phyloP scores from a whole-genome alignment of 306 rosid genomes.

The Cyclanthera cordifolia region DNA sequence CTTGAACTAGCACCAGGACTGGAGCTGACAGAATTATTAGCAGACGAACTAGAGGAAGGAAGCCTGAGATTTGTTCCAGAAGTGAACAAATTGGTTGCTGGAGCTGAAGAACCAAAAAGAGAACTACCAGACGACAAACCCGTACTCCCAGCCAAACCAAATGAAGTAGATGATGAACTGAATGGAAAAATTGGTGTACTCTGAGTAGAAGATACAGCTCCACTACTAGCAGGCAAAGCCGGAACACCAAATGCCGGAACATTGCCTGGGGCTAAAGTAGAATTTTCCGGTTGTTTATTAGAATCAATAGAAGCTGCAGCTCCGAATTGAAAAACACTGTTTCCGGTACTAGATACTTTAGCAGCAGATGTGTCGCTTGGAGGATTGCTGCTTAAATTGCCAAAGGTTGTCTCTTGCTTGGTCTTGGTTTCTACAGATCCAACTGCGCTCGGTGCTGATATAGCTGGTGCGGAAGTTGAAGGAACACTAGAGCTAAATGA shows the following conservation, averaged over 20 bases:
- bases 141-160: slow-evolving; percentile 35
- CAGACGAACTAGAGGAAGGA: slow-evolving; percentile 32
- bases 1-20: slow-evolving; percentile 30
- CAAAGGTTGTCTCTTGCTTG: slow-evolving; percentile 31
- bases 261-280: slow-evolving; percentile 18
- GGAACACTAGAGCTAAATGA: slow-evolving; percentile 18
- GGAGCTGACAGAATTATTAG: slow-evolving; percentile 37
- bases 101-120: slow-evolving; percentile 35
- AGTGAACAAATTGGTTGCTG: slow-evolving; percentile 24
- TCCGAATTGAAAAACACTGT: slow-evolving; percentile 37
- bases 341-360: slow-evolving; percentile 28
- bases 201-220: slow-evolving; percentile 34
- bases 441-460: slow-evolving; percentile 19
- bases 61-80: slow-evolving; percentile 33
- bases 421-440: slow-evolving; percentile 27
- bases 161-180: slow-evolving; percentile 40
- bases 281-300: slow-evolving; percentile 31
- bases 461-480: slow-evolving; percentile 24
- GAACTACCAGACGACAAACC: slow-evolving; percentile 47
- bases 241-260: slow-evolving; percentile 28
- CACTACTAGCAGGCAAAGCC: slow-evolving; percentile 30
- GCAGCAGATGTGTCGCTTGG: slow-evolving; percentile 29
- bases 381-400: slow-evolving; percentile 29
- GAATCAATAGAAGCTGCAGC: slow-evolving; percentile 34
- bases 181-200: slow-evolving; percentile 30